A percentile compares a stretch with the other conserved stretches of the same genome.
phyloP scores from a whole-genome alignment of 73 alveolate species.

The Breviolum minutum region DNA sequence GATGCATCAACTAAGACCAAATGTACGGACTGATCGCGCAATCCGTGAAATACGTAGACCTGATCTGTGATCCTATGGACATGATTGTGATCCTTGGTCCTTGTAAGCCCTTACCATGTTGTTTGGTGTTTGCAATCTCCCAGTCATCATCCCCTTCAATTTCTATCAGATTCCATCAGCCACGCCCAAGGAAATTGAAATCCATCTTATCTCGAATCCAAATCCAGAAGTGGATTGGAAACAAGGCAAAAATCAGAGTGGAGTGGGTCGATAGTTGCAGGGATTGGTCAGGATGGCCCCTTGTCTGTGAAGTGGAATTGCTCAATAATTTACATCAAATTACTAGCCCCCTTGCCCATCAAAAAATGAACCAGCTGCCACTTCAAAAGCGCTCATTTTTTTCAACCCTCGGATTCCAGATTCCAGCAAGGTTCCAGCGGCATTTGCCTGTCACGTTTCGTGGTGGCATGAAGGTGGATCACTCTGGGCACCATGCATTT shows the following conservation, averaged over 20 bases:
- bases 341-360: background rate
- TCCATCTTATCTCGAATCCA: background rate
- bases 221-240: background rate
- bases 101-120: no score
- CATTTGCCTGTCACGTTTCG: background rate
- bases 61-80: background rate
- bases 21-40: background rate
- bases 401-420: no score
- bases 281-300: background rate
- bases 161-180: background rate
- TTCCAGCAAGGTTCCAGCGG: background rate
- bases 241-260: background rate
- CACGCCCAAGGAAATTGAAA: background rate
- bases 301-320: no score
- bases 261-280: background rate
- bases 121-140: background rate
- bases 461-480: background rate
- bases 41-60: background rate
- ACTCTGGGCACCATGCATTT: background rate
- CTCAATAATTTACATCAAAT: no score
- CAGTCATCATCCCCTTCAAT: background rate
- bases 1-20: background rate
- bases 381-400: no score
- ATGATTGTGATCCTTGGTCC: background rate
- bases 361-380: background rate